Percentiles rank a stretch among this genome's conserved stretches.
Conservation (phyloP, 164 flowering plant genomes). For the Saururus chinensis region DNA sequence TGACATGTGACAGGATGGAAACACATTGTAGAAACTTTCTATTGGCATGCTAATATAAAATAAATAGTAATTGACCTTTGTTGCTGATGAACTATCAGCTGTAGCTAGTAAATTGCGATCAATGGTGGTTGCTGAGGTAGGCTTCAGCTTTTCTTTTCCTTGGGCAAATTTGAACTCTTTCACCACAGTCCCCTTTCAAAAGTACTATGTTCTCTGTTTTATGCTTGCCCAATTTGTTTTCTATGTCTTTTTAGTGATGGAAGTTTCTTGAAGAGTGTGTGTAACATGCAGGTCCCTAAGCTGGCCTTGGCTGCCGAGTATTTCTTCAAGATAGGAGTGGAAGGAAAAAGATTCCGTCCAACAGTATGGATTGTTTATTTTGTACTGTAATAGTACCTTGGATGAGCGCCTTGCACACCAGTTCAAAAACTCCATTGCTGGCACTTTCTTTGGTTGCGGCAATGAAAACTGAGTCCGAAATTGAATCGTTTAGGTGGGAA, state of each 20-base stretch:
- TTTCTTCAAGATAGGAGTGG: constrained; percentile 89
- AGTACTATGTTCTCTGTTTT: background rate
- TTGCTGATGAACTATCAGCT: constrained; percentile 84
- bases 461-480: too few relatives aligned
- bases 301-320: constrained; percentile 97
- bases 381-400: background rate
- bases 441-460: too few relatives aligned
- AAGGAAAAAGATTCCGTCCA: constrained; percentile 95
- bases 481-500: too few relatives aligned
- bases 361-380: constrained; percentile 31
- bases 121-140: constrained; percentile 92
- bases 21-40: background rate
- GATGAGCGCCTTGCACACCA: too few relatives aligned
- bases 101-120: constrained; percentile 59
- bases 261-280: background rate
- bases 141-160: background rate
- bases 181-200: background rate
- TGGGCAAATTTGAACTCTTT: background rate
- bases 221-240: background rate
- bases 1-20: too few relatives aligned
- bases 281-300: constrained; percentile 65
- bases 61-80: constrained; percentile 85
- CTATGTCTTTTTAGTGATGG: too few relatives aligned
- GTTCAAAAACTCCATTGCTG: too few relatives aligned
- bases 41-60: constrained; percentile 33